These are phyloP conservation scores for Eucalyptus cloeziana DNA, from an alignment of 345 rosid genomes.

Conservation along the genomic window DNA sequence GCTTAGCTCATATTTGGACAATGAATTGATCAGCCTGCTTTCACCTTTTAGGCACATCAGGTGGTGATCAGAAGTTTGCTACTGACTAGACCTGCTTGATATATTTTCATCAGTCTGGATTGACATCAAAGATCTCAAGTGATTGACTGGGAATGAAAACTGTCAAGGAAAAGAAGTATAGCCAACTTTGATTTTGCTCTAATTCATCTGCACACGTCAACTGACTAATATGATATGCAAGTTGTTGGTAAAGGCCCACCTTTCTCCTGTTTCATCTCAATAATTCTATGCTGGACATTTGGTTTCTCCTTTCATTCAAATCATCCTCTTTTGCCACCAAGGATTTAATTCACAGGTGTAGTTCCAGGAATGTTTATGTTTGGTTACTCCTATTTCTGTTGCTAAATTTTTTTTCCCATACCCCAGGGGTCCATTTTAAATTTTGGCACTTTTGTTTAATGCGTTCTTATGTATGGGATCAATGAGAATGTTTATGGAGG, in stretches of 20 bases:
- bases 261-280: neutral
- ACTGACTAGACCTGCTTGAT: neutral
- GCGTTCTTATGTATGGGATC: neutral
- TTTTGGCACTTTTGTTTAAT: neutral
- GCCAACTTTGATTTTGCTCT: neutral
- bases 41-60: neutral
- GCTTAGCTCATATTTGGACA: neutral
- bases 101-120: neutral
- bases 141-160: neutral
- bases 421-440: neutral
- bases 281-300: neutral
- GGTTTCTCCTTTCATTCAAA: neutral
- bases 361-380: neutral
- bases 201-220: neutral
- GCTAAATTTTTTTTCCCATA: neutral
- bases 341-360: neutral
- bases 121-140: neutral
- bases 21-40: neutral
- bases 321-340: neutral
- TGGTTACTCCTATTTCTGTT: neutral
- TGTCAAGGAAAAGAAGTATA: neutral
- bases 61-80: neutral
- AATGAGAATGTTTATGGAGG: neutral
- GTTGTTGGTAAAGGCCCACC: neutral
- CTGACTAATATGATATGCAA: neutral